Evolutionary conservation across 805 yeast genomes (phyloP), one percentile per base, ranked within the genome.

Genomic region (Jamesozyma piceae): DNA sequence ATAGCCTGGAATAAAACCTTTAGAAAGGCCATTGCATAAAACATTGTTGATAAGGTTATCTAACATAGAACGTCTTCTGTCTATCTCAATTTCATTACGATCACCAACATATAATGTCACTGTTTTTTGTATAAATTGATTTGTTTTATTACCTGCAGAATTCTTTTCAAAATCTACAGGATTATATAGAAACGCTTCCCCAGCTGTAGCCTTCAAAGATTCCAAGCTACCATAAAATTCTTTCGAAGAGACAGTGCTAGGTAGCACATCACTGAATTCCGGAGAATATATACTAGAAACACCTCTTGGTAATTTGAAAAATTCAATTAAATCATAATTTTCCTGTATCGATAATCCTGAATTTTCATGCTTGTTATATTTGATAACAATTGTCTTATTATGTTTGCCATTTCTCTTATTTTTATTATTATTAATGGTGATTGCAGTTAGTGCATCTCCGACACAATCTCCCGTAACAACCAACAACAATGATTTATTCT

Each of bases 21-120:
- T 47, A 10, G 52, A 39, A 15, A 59, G 36, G 10, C 62, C 63
- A 27, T 55, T 49, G 29, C 57, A 54, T 15, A 58, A 35, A 6
- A 46, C 43, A 34, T 55, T 47, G 40, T 61, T 60, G 26, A 60
- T 48, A n/a, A 54, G 21, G 39, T 55, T 48, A 37, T 60, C 64
- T 27, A 60, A 40, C 11, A 42, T 38, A 13, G 41, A 43, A 33
- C 58, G 49, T 43, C 62, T 55, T n/a, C 51, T 55, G 32, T 58
- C 57, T 29, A 60, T 53, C 44, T 58, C 65, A 21, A 53, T 22
- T 38, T 58, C 54, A 39, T 48, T 58, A 14, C 45, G 38, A n/a
- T 62, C 65, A 11, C 64, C 64, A 11, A 60, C 52, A 24, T 53
- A 49, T 8, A 59, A 37, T 8, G 65, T 58, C 6, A 60, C 49